Conservation (phyloP, 495 filamentous ascomycete genomes). For the Cercophora sp. region DNA sequence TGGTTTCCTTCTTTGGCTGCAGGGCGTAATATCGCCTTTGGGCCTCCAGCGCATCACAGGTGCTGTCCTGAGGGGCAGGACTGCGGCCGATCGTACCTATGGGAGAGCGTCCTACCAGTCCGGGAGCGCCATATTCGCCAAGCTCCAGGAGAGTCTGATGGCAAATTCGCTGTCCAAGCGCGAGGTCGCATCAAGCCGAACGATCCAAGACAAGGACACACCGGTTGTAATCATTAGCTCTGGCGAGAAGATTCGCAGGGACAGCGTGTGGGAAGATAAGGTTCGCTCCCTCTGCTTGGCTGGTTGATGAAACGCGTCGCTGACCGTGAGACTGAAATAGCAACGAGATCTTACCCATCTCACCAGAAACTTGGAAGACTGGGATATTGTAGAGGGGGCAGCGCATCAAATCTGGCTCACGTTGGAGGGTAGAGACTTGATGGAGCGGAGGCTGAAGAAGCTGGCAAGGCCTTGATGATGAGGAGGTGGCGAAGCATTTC, state of each 20-base stretch:
- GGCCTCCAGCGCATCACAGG: conserved; percentile 75
- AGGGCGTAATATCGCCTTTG: conserved; percentile 78
- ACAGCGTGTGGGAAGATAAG: conserved; percentile 68
- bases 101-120: conserved; percentile 72
- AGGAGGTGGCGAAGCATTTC: too few species aligned
- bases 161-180: conserved; percentile 75
- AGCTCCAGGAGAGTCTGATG: conserved; percentile 88
- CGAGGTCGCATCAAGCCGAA: conserved; percentile 69
- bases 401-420: conserved; percentile 85
- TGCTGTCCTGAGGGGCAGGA: conserved; percentile 73
- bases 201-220: conserved; percentile 69
- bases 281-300: background rate
- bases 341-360: conserved; percentile 80
- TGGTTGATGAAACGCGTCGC: background rate
- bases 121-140: conserved; percentile 78
- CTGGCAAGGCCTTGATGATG: too few species aligned
- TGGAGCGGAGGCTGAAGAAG: conserved; percentile 49
- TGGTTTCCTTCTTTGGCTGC: conserved; percentile 81
- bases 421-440: conserved; percentile 58
- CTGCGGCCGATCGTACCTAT: conserved; percentile 77
- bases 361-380: conserved; percentile 69
- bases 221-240: conserved; percentile 81
- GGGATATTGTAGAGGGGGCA: conserved; percentile 82
- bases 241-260: conserved; percentile 51
- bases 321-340: conserved; percentile 34